Evolutionary conservation across 2,329 filamentous ascomycete genomes (phyloP).

Genomic region (Catunica adiposa): DNA sequence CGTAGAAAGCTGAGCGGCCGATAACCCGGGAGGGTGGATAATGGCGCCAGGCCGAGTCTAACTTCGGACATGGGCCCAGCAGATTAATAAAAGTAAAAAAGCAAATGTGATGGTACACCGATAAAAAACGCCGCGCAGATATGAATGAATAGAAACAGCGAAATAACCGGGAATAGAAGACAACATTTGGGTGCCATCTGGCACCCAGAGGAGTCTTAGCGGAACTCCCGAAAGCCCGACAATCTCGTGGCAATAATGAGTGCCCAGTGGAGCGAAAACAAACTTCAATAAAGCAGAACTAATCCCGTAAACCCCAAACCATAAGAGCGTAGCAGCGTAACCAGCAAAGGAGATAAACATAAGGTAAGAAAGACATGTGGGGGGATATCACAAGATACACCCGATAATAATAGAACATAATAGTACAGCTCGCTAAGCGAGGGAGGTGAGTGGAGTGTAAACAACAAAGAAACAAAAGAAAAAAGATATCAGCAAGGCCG

Average conservation of each 20-base stretch:
- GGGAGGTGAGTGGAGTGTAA: slow-evolving; percentile 3
- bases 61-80: not conserved
- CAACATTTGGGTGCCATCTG: too few species aligned
- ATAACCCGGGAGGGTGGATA: not conserved
- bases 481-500: slow-evolving; percentile 7
- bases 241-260: too few species aligned
- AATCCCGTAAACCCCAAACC: too few species aligned
- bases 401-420: not conserved
- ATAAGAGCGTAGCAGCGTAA: not conserved
- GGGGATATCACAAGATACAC: not conserved
- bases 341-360: not conserved
- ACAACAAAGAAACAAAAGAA: slow-evolving; percentile 6
- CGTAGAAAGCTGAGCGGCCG: not conserved
- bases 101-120: not conserved
- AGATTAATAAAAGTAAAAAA: not conserved
- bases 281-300: too few species aligned
- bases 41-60: not conserved
- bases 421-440: slow-evolving; percentile 5
- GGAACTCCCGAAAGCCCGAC: too few species aligned
- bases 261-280: too few species aligned
- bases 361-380: not conserved
- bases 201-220: too few species aligned
- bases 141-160: not conserved
- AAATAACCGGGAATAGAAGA: too few species aligned
- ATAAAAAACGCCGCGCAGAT: not conserved